Evolutionary conservation across 257 asterid species (phyloP).

Genomic region (Salvia miltiorrhiza): DNA sequence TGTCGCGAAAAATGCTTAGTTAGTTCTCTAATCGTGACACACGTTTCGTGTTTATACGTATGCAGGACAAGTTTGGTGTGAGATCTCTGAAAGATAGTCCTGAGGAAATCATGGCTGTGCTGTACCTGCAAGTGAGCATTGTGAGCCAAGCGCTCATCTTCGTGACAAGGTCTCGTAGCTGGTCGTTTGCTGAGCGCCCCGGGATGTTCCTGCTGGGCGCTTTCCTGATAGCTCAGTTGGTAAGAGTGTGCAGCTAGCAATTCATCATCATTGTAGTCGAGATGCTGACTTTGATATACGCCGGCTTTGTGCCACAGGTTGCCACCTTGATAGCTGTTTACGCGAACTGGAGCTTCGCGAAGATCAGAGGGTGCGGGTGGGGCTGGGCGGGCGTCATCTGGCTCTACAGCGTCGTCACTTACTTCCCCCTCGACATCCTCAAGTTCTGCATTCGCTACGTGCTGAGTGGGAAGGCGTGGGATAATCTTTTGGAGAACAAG

Average conservation of each 20-base stretch:
- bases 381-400: constrained; percentile 98
- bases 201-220: constrained; percentile 66
- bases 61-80: constrained; percentile 68
- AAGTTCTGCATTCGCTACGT: constrained; percentile 76
- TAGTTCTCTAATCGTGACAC: too few species aligned
- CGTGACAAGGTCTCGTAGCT: constrained; percentile 91
- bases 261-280: too few species aligned
- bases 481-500: constrained; percentile 74
- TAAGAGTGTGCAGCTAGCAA: constrained; percentile 29
- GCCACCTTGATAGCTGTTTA: constrained; percentile 88
- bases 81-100: constrained; percentile 43
- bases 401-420: constrained; percentile 66
- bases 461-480: constrained; percentile 92
- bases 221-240: constrained; percentile 81
- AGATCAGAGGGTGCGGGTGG: constrained; percentile 86
- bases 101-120: constrained; percentile 72
- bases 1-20: not conserved
- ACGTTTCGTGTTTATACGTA: not conserved
- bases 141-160: constrained; percentile 90
- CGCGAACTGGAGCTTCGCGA: constrained; percentile 87
- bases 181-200: constrained; percentile 89
- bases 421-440: constrained; percentile 72
- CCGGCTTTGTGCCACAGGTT: constrained; percentile 34
- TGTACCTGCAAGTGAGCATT: constrained; percentile 89
- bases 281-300: not conserved